These are phyloP conservation scores for Vitis hybrid DNA, from an alignment of 177 flowering plant species.

Conservation along the genomic window DNA sequence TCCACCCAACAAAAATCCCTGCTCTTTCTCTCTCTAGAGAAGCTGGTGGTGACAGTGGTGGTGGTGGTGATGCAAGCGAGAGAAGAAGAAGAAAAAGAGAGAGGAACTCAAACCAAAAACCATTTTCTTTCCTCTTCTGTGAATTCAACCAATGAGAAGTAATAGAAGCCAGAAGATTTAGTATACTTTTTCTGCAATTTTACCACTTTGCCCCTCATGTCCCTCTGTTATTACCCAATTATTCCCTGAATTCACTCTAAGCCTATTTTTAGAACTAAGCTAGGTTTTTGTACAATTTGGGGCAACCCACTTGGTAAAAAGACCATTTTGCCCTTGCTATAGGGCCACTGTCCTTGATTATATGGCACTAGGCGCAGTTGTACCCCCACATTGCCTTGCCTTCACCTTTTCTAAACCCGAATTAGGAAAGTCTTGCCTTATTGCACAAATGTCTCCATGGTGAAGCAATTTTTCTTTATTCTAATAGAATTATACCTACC, in stretches of 20 bases:
- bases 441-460: too few relatives aligned
- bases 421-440: too few relatives aligned
- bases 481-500: too few relatives aligned
- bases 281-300: background rate
- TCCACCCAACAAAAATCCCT: background rate
- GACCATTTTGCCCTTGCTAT: background rate
- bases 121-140: slow-evolving; percentile 10
- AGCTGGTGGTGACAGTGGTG: background rate
- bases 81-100: slow-evolving; percentile 3
- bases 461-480: too few relatives aligned
- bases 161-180: slow-evolving; percentile 9
- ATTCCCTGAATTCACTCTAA: background rate
- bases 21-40: slow-evolving; percentile 4
- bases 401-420: too few relatives aligned
- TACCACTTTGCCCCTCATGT: background rate
- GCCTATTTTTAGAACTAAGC: slow-evolving; percentile 8
- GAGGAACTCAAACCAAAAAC: background rate
- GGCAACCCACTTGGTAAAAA: background rate
- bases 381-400: too few relatives aligned
- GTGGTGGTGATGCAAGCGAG: background rate
- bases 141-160: slow-evolving; percentile 12
- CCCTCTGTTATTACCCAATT: too few relatives aligned
- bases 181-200: background rate
- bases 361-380: too few relatives aligned
- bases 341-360: too few relatives aligned